These are phyloP conservation scores for Gentiana dahurica DNA, from an alignment of 257 asterid species.

Conservation along the genomic window DNA sequence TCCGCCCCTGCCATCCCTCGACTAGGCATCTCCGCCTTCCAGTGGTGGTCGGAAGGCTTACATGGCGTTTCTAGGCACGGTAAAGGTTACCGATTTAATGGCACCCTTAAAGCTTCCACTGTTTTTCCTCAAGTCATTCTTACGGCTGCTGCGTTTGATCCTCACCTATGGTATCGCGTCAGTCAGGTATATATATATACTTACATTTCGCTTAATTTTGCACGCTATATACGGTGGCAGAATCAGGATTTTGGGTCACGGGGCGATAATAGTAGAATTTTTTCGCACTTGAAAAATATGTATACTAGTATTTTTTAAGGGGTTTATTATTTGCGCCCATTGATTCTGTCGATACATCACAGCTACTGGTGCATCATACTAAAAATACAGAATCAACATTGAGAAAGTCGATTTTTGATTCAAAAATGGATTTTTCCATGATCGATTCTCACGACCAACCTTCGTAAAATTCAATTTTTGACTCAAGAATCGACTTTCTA, in stretches of 20 bases:
- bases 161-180: constrained; percentile 26
- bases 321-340: no score
- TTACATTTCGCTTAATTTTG: not conserved
- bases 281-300: not conserved
- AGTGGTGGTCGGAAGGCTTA: constrained; percentile 81
- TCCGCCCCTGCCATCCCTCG: constrained; percentile 48
- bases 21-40: constrained; percentile 50
- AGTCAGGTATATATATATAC: constrained; percentile 14
- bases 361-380: no score
- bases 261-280: not conserved
- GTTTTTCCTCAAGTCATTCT: constrained; percentile 46
- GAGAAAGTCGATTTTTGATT: no score
- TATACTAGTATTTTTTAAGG: no score
- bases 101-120: constrained; percentile 45
- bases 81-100: constrained; percentile 31
- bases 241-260: no score
- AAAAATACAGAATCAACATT: no score
- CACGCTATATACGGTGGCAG: no score
- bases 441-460: no score
- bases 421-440: no score
- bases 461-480: no score
- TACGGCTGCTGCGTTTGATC: constrained; percentile 25
- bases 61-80: constrained; percentile 63
- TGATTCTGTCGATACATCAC: no score
- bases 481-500: no score